Percentiles rank a stretch among this genome's conserved stretches.
Evolutionary conservation across 257 asterid genomes (phyloP).

Genomic region (Nicotiana paniculata): DNA sequence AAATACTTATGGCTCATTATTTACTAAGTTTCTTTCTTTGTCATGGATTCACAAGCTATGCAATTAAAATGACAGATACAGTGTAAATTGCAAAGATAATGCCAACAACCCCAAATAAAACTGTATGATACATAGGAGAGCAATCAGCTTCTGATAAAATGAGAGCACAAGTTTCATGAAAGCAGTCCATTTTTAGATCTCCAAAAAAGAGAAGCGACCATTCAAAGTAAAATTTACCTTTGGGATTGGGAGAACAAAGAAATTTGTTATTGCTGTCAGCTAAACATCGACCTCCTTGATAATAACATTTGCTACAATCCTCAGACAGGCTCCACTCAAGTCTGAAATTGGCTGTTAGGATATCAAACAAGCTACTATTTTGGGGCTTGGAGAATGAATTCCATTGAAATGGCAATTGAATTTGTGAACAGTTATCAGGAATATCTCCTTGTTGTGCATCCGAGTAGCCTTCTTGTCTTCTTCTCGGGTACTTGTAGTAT

Average conservation of each 20-base stretch:
- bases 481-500: not conserved
- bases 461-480: not conserved
- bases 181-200: not conserved
- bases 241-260: not conserved
- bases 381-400: too few relatives aligned
- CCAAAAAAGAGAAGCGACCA: not conserved
- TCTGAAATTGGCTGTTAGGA: not conserved
- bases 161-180: not conserved
- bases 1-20: not conserved
- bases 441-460: not conserved
- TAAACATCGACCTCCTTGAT: not conserved
- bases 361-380: not conserved
- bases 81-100: not conserved
- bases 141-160: not conserved
- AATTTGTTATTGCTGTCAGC: not conserved
- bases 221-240: not conserved
- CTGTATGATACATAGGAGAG: not conserved
- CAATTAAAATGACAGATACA: not conserved
- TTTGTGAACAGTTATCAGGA: not conserved
- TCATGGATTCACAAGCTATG: not conserved
- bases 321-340: not conserved
- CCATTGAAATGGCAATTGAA: not conserved
- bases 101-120: not conserved
- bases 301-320: not conserved
- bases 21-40: not conserved